Evolutionary conservation across 495 filamentous ascomycete genomes (phyloP).

Genomic region (Aspergillus biplanus): DNA sequence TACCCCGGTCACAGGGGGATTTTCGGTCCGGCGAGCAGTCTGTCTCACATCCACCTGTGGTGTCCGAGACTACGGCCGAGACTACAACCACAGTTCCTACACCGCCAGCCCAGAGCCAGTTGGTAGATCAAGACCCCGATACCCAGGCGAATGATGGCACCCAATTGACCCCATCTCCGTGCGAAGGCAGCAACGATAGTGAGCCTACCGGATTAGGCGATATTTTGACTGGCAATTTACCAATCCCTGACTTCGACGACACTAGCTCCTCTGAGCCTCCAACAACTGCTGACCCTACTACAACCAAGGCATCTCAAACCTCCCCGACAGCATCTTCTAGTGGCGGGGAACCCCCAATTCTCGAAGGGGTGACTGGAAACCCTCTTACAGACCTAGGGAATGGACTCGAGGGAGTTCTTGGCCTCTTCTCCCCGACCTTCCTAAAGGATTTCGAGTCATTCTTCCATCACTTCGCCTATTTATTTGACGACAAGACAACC

Average conservation of each 20-base stretch:
- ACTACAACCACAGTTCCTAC: conserved; percentile 14
- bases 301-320: conserved; percentile 6
- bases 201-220: conserved; percentile 2
- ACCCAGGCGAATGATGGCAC: conserved; percentile 9
- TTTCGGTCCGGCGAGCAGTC: conserved; percentile 17
- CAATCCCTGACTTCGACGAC: background rate
- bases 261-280: conserved; percentile 11
- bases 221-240: conserved; percentile 2
- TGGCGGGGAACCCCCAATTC: conserved; percentile 10
- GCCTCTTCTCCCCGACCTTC: conserved; percentile 45
- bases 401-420: conserved; percentile 42
- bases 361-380: conserved; percentile 24
- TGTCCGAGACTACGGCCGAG: conserved; percentile 7
- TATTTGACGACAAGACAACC: conserved; percentile 47
- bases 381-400: conserved; percentile 42
- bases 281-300: conserved; percentile 2
- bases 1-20: conserved; percentile 25
- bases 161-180: conserved; percentile 12
- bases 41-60: conserved; percentile 17
- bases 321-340: conserved; percentile 9
- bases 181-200: conserved; percentile 4
- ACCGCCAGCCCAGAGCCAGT: conserved; percentile 9
- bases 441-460: conserved; percentile 48
- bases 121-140: conserved; percentile 14
- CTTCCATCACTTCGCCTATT: conserved; percentile 46